Evolutionary conservation across 2,329 filamentous ascomycete genomes (phyloP).

Genomic region (Hymenoscyphus albidus): DNA sequence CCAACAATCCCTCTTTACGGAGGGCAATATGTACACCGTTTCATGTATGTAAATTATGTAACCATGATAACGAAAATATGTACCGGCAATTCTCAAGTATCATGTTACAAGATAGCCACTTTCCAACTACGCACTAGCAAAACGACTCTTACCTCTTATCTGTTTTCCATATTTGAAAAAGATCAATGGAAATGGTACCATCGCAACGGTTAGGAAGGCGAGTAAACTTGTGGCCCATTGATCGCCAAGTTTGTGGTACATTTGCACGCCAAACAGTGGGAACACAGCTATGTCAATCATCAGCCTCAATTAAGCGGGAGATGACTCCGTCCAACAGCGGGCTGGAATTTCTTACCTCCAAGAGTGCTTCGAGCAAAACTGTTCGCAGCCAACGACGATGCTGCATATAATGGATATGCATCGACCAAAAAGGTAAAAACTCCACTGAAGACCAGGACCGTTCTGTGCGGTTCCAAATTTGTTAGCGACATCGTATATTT

Average conservation of each 20-base stretch:
- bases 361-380: conserved; percentile 75
- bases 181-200: conserved; percentile 62
- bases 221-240: conserved; percentile 65
- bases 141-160: conserved; percentile 53
- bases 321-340: not conserved
- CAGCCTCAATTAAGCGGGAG: conserved; percentile 19
- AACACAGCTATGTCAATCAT: conserved; percentile 56
- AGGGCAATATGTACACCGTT: not conserved
- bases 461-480: conserved; percentile 44
- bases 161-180: conserved; percentile 59
- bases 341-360: conserved; percentile 42
- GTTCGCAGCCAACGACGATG: conserved; percentile 77
- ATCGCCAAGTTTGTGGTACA: conserved; percentile 67
- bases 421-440: conserved; percentile 82
- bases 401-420: conserved; percentile 71
- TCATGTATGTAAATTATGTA: conserved; percentile 6
- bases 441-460: conserved; percentile 74
- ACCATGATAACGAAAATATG: conserved; percentile 2
- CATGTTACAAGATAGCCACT: not conserved
- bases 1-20: not conserved
- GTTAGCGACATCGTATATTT: conserved; percentile 28
- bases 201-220: conserved; percentile 56
- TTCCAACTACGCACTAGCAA: conserved; percentile 20
- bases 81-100: not conserved
- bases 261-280: conserved; percentile 68